phyloP scores from a whole-genome alignment of 106 monocot species.

The Alisma plantagoaquatica region DNA sequence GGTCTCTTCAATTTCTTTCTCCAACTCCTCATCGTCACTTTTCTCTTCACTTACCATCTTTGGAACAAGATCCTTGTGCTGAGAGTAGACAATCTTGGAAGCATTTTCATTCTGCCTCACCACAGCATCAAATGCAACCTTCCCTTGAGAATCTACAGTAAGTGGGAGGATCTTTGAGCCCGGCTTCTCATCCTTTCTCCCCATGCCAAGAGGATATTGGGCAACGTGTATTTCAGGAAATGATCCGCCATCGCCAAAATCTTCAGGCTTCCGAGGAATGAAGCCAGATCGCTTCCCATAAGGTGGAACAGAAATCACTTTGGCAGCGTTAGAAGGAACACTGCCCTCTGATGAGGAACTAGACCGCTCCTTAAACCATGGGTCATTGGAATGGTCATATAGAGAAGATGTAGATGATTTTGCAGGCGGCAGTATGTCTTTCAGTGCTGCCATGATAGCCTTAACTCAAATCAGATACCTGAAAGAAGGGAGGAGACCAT shows the following conservation, averaged over 20 bases:
- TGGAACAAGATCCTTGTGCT: conserved; percentile 87
- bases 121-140: conserved; percentile 79
- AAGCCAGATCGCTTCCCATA: conserved; percentile 93
- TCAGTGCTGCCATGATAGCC: conserved; percentile 89
- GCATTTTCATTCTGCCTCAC: conserved; percentile 88
- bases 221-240: conserved; percentile 95
- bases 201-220: conserved; percentile 95
- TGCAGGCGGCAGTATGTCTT: conserved; percentile 65
- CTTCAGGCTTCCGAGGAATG: conserved; percentile 71
- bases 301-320: conserved; percentile 41
- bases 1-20: conserved; percentile 91
- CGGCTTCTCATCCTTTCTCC: conserved; percentile 65
- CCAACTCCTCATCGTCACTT: conserved; percentile 35
- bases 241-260: conserved; percentile 95
- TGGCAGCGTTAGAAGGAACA: background rate
- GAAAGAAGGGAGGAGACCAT: too few relatives aligned
- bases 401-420: conserved; percentile 43
- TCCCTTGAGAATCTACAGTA: conserved; percentile 91
- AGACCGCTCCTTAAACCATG: conserved; percentile 93
- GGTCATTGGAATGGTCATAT: conserved; percentile 79
- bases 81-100: conserved; percentile 81
- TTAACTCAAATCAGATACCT: too few relatives aligned
- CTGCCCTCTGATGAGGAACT: conserved; percentile 22
- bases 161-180: conserved; percentile 80
- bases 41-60: conserved; percentile 32